These are phyloP conservation scores for Crithidia bombi DNA, from an alignment of 208 protist genomes.

Conservation along the genomic window DNA sequence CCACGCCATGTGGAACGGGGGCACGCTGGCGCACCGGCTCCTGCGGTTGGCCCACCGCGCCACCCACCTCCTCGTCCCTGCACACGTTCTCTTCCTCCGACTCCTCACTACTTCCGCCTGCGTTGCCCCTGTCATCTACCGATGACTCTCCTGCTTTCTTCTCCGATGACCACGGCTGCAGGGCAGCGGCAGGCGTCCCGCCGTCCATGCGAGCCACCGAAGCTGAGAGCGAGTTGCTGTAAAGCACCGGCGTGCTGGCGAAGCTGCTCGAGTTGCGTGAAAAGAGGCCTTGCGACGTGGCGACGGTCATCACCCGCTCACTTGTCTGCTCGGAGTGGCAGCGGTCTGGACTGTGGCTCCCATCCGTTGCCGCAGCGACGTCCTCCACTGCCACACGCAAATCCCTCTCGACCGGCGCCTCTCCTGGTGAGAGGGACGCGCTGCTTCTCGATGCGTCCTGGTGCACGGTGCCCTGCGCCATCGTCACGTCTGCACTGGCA, in stretches of 20 bases:
- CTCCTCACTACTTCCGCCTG: background rate
- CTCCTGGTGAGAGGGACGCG: background rate
- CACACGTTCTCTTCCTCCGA: background rate
- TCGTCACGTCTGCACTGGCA: background rate
- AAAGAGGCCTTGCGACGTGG: constrained; percentile 1
- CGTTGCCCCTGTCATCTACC: background rate
- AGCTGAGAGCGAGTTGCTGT: background rate
- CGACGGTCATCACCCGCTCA: background rate
- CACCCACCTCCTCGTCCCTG: background rate
- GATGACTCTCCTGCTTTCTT: background rate
- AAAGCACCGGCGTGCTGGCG: constrained; percentile 1
- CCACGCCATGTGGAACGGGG: constrained; percentile 6
- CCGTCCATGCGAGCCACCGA: background rate
- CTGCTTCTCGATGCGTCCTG: background rate
- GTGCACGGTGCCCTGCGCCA: background rate
- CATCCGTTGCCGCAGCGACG: background rate
- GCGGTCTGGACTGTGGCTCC: background rate
- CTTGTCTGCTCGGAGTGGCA: background rate
- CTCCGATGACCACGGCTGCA: background rate
- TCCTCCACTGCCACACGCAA: background rate
- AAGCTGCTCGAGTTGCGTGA: constrained; percentile 18
- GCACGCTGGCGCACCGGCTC: background rate
- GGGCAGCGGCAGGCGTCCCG: background rate
- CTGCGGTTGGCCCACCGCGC: background rate
- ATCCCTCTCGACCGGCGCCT: background rate